A percentile compares a stretch with the other conserved stretches of the same genome.
Conservation (phyloP, 306 rosid species). For the Carpinus fangiana region DNA sequence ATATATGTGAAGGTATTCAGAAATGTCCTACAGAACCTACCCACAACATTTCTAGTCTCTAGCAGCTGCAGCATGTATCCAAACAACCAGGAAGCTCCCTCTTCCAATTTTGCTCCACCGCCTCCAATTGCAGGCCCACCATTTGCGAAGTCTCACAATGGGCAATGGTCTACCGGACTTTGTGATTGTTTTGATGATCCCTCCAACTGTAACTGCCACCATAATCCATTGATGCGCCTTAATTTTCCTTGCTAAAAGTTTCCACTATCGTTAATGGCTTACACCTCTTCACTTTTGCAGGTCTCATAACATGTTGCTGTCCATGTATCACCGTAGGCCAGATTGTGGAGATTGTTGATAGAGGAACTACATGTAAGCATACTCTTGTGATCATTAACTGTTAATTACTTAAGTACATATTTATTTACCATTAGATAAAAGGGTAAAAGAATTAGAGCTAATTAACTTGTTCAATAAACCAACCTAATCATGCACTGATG, state of each 20-base stretch:
- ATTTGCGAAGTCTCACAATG: slow-evolving; percentile 1
- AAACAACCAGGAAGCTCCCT: not conserved
- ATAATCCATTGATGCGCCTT: no score
- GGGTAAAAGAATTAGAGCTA: not conserved
- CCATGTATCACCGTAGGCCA: slow-evolving; percentile 29
- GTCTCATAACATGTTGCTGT: slow-evolving; percentile 24
- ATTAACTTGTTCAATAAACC: not conserved
- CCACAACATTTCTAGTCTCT: not conserved
- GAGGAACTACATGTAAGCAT: slow-evolving; percentile 26
- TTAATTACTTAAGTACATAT: not conserved
- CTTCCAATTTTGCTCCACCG: not conserved
- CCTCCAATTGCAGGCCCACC: not conserved
- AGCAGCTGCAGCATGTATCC: not conserved
- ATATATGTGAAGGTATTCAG: not conserved
- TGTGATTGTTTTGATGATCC: slow-evolving; percentile 31
- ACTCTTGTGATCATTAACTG: no score
- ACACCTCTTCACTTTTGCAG: not conserved
- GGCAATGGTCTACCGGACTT: slow-evolving; percentile 40
- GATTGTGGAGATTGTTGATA: slow-evolving; percentile 34
- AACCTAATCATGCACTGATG: not conserved
- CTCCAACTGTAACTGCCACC: slow-evolving; percentile 18
- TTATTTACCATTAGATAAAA: not conserved
- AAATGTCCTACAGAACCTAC: not conserved
- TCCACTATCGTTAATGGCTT: not conserved
- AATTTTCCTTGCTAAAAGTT: not conserved